phyloP scores from a whole-genome alignment of 495 filamentous ascomycete species.

The Eremomyces bilateralis region DNA sequence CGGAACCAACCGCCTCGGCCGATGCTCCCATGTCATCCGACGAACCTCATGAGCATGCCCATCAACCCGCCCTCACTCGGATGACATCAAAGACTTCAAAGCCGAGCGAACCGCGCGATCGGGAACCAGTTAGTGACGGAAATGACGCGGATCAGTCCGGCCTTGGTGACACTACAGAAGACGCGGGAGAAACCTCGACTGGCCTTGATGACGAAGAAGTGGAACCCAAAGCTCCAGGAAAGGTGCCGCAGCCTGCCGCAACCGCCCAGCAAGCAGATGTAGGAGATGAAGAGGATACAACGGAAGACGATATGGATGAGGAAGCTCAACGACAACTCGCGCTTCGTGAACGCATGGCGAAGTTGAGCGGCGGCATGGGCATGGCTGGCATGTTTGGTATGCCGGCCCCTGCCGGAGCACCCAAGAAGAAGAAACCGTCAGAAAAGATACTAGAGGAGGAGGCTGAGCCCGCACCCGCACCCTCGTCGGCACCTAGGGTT shows the following conservation, averaged over 20 bases:
- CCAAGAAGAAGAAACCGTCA: constrained; percentile 39
- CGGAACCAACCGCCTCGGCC: no score
- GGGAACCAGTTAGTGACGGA: constrained; percentile 45
- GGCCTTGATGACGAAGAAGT: constrained; percentile 58
- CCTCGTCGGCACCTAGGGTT: constrained; percentile 40
- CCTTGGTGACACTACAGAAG: constrained; percentile 63
- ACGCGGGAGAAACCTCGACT: constrained; percentile 51
- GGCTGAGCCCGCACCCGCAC: constrained; percentile 22
- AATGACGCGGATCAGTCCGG: constrained; percentile 85
- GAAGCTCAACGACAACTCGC: constrained; percentile 74
- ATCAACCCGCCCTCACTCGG: constrained; percentile 15
- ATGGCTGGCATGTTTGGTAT: constrained; percentile 89
- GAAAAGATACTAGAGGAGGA: constrained; percentile 28
- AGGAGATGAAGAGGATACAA: constrained; percentile 20
- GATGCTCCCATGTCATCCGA: constrained; percentile 13
- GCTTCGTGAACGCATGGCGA: constrained; percentile 84
- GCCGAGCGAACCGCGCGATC: constrained; percentile 26
- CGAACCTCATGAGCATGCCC: constrained; percentile 32
- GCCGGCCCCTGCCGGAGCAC: constrained; percentile 29
- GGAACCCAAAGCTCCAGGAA: no score
- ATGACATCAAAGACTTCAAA: constrained; percentile 18
- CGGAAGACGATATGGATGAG: constrained; percentile 61
- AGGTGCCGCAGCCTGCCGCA: constrained; percentile 7
- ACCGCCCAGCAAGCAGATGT: constrained; percentile 14
- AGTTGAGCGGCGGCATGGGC: constrained; percentile 96